Base-by-base conservation (phyloP, 164 flowering plant genomes). In the Kingdonia uniflora region DNA sequence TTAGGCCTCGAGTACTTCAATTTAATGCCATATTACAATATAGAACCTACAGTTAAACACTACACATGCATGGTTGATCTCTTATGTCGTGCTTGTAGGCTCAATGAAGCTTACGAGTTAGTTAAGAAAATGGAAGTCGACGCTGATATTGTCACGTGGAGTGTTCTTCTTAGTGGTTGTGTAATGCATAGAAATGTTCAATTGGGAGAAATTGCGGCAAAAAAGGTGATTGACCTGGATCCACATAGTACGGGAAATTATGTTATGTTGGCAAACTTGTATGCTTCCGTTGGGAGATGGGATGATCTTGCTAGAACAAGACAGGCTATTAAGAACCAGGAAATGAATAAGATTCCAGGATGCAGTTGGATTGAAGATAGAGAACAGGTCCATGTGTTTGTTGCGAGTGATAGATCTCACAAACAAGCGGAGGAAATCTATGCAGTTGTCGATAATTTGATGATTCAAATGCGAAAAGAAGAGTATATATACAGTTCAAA, bases 311-410 rank as follows among this genome's bases (percentile, higher is more conserved):
- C 74, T 19, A 70, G 57, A 65, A 72, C 61, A 47, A 71, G 94
- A 65, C 67, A 66, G 57, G 44, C 39, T 14, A 75, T 82, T 53
- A 78, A 72, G 53, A 74, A 77, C 46, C 66, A 40, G 39, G 64
- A 77, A 59, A 67, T 85, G 76, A 74, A 65, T 4, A 85, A 85
- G 68, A 73, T 41, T 56, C 86, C 87, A 2, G 88, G 95, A 50
- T 82, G 81, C 62, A 82, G 95, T 68, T 80, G 86, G 89, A 76
- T 85, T 49, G 89, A 82, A 57, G 79, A 68, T 49, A 76, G 57
- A 53, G 65, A 70, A 53, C 74, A 65, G 47, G 49, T 72, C 47
- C 86, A 82, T 67, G 74, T 73, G 6, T 82, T 85, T 69, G 71
- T 68, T 50, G 75, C 88, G 2, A 23, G 61, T 46, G 94, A 85